These are phyloP conservation scores for Pterulicium gracile DNA, from an alignment of 1,284 basidiomycete genomes.

Conservation along the genomic window DNA sequence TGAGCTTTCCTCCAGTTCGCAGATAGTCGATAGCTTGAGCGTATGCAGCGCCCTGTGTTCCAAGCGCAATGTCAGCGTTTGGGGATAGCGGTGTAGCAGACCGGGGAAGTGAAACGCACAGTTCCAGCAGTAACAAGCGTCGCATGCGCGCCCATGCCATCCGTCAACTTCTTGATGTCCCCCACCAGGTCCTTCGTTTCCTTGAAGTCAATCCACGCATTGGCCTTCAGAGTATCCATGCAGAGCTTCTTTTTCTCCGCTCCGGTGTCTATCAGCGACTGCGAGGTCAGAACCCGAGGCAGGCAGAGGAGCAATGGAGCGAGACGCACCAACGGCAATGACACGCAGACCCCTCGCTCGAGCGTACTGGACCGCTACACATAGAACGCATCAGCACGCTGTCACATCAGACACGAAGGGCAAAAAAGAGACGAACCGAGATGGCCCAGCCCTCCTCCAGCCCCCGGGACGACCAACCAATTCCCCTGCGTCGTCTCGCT, in stretches of 20 bases:
- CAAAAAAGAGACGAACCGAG: slow-evolving; percentile 26
- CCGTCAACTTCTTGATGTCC: slow-evolving; percentile 44
- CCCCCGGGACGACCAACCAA: slow-evolving; percentile 61
- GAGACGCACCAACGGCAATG: not conserved
- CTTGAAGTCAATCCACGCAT: slow-evolving; percentile 65
- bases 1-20: slow-evolving; percentile 41
- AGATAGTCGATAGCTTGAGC: slow-evolving; percentile 57
- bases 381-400: not conserved
- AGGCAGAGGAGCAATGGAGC: not conserved
- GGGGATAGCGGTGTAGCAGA: not conserved
- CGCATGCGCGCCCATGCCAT: slow-evolving; percentile 57
- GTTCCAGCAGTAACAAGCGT: slow-evolving; percentile 42
- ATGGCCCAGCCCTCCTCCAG: slow-evolving; percentile 52
- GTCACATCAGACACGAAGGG: slow-evolving; percentile 17
- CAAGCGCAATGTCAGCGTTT: not conserved
- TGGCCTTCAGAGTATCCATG: slow-evolving; percentile 47
- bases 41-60: slow-evolving; percentile 39
- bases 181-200: slow-evolving; percentile 34
- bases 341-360: slow-evolving; percentile 54
- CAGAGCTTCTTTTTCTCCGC: slow-evolving; percentile 46
- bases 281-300: not conserved
- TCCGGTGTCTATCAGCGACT: slow-evolving; percentile 65
- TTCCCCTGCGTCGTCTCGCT: slow-evolving; percentile 44
- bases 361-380: slow-evolving; percentile 58
- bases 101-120: slow-evolving; percentile 20